Conservation (phyloP, 2,329 filamentous ascomycete species). For the Claviceps arundinis region DNA sequence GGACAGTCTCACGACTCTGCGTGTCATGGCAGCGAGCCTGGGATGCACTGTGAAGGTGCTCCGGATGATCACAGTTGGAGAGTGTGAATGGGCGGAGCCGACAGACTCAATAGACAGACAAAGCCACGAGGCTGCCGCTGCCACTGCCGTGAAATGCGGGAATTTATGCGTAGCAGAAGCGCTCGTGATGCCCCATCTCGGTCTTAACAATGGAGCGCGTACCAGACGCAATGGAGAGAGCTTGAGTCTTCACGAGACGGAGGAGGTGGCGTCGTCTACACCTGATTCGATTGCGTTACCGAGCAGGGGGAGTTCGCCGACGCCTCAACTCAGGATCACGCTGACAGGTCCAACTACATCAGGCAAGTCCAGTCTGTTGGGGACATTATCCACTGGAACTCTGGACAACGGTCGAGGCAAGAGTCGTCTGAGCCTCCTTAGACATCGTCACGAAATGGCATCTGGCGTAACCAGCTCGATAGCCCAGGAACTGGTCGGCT, state of each 20-base stretch:
- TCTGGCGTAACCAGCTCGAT: conserved; percentile 91
- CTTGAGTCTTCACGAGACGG: neutral
- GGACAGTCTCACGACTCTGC: conserved; percentile 74
- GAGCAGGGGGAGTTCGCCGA: conserved; percentile 36
- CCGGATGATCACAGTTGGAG: conserved; percentile 71
- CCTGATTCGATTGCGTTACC: conserved; percentile 13
- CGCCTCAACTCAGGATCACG: conserved; percentile 72
- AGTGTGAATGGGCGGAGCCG: conserved; percentile 59
- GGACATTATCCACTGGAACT: conserved; percentile 74
- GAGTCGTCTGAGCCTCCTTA: conserved; percentile 75
- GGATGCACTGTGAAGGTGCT: conserved; percentile 76
- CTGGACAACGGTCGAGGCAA: conserved; percentile 88
- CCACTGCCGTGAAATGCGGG: conserved; percentile 21
- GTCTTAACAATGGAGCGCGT: conserved; percentile 14
- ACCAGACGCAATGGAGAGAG: neutral
- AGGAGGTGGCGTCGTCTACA: neutral
- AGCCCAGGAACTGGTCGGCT: conserved; percentile 85
- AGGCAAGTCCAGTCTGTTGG: conserved; percentile 83
- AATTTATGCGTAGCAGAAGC: conserved; percentile 83
- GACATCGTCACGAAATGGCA: conserved; percentile 83
- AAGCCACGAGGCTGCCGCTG: conserved; percentile 9
- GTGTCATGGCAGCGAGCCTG: conserved; percentile 82
- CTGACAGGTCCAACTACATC: conserved; percentile 81
- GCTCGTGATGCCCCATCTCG: conserved; percentile 62
- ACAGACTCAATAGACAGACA: conserved; percentile 17